A percentile compares a stretch with the other conserved stretches of the same genome.
phyloP scores from a whole-genome alignment of 441 rosid species.

The Melastoma candidum region DNA sequence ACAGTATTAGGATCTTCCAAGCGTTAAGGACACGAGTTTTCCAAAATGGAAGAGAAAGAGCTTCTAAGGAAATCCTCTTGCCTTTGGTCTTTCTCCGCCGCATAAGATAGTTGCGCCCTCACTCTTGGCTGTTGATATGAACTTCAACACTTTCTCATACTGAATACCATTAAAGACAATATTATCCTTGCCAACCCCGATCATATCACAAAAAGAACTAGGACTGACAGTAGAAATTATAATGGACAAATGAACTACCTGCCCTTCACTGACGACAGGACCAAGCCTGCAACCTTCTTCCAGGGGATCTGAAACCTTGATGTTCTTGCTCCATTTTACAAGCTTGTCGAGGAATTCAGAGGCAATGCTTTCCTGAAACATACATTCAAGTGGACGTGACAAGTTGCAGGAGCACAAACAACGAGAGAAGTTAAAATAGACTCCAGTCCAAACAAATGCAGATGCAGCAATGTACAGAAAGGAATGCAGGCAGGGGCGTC shows the following conservation, averaged over 20 bases:
- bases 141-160: conserved; percentile 69
- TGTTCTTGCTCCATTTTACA: conserved; percentile 72
- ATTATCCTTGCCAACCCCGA: no score
- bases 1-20: no score
- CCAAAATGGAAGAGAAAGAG: no score
- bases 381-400: background rate
- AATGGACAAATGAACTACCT: conserved; percentile 29
- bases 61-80: conserved; percentile 6
- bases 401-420: no score
- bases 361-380: conserved; percentile 73
- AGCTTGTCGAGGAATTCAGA: conserved; percentile 60
- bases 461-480: background rate
- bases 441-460: background rate
- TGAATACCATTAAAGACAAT: conserved; percentile 17
- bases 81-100: conserved; percentile 85
- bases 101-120: conserved; percentile 85
- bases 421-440: background rate
- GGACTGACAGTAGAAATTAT: no score
- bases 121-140: conserved; percentile 65
- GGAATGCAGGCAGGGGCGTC: background rate
- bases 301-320: conserved; percentile 85
- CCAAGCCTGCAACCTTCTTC: conserved; percentile 97
- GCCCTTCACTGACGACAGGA: conserved; percentile 74
- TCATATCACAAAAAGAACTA: no score
- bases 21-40: no score